Conservation (phyloP, 2,329 filamentous ascomycete species). For the Penicillium verrucosum region DNA sequence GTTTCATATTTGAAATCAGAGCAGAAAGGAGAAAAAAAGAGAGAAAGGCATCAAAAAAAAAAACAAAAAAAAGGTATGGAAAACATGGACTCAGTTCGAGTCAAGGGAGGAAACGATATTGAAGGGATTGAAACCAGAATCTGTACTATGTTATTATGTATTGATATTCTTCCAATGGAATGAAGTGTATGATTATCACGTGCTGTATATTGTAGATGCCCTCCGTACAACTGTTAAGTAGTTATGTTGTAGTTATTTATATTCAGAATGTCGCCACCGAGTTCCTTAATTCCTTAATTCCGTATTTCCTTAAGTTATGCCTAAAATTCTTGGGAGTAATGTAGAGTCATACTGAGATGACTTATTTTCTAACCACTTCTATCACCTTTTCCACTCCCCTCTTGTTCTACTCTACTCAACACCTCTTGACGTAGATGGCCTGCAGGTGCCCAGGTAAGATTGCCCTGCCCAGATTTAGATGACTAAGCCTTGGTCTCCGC, state of each 20-base stretch:
- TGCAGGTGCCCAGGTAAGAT: background rate
- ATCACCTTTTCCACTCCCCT: background rate
- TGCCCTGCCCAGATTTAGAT: slow-evolving; percentile 4
- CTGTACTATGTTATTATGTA: background rate
- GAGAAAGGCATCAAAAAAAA: background rate
- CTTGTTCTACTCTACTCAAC: background rate
- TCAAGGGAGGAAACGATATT: background rate
- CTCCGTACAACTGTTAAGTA: background rate
- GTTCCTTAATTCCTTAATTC: background rate
- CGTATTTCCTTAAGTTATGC: background rate
- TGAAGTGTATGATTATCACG: background rate
- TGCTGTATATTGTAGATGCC: background rate
- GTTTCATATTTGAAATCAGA: background rate
- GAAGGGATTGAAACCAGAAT: background rate
- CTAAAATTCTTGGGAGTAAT: background rate
- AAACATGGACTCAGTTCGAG: background rate
- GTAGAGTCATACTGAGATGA: background rate
- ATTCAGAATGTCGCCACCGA: background rate
- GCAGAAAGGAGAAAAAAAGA: background rate
- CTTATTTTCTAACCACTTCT: background rate
- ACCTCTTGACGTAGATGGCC: background rate
- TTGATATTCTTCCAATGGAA: background rate
- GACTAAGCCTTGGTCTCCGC: slow-evolving; percentile 23
- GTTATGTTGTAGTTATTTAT: background rate
- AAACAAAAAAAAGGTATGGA: no score